Percentiles rank a stretch among this genome's conserved stretches.
Evolutionary conservation across 179 eudicot species (phyloP).

Genomic region (Spergularia azorica): DNA sequence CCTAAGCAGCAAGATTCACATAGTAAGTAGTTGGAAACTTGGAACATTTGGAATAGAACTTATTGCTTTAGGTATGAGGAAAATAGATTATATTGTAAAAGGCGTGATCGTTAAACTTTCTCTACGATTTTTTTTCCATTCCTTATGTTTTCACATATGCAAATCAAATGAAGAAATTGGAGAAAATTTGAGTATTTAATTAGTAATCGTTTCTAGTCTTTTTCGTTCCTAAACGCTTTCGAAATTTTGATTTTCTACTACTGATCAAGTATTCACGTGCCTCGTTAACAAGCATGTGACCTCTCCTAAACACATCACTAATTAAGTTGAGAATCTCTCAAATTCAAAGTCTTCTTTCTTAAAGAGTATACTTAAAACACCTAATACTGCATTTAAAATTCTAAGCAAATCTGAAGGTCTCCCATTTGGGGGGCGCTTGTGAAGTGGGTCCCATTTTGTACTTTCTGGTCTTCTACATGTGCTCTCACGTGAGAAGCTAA

Average conservation of each 20-base stretch:
- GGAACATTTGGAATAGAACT: too few relatives aligned
- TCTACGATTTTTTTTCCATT: too few relatives aligned
- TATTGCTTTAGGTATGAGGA: too few relatives aligned
- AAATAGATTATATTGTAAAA: too few relatives aligned
- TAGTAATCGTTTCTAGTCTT: too few relatives aligned
- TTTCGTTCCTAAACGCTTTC: too few relatives aligned
- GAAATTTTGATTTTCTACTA: neutral
- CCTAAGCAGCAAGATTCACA: too few relatives aligned
- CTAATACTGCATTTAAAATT: neutral
- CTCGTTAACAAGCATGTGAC: constrained; percentile 17
- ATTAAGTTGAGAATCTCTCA: constrained; percentile 23
- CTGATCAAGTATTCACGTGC: constrained; percentile 22
- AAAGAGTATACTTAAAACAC: neutral
- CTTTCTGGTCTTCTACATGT: constrained; percentile 32
- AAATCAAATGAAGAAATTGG: too few relatives aligned
- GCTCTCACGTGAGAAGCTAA: constrained; percentile 34
- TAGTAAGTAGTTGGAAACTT: too few relatives aligned
- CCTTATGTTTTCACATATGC: too few relatives aligned
- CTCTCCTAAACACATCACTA: neutral
- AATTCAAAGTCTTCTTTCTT: neutral
- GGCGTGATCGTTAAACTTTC: too few relatives aligned
- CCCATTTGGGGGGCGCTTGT: neutral
- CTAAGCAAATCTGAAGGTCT: constrained; percentile 19
- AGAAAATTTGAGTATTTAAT: too few relatives aligned
- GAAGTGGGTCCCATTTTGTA: constrained; percentile 18